Conservation (phyloP, 257 asterid genomes). For the Buddleja alternifolia region DNA sequence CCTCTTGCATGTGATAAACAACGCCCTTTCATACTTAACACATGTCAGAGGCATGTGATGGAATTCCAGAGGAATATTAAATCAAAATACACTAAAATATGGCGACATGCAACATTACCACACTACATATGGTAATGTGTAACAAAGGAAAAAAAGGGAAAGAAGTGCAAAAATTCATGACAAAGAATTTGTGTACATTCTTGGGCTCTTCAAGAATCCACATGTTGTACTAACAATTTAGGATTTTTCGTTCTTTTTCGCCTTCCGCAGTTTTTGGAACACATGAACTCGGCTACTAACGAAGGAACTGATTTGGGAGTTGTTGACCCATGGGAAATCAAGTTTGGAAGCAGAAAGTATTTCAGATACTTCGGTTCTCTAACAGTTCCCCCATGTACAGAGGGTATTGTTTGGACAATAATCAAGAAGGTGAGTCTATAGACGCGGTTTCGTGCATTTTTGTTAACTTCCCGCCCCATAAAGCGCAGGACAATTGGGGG, state of each 20-base stretch:
- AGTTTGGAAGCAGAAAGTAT: constrained; percentile 58
- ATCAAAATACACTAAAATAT: too few species aligned
- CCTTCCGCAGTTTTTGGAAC: constrained; percentile 41
- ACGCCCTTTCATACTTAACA: too few species aligned
- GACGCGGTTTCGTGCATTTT: not conserved
- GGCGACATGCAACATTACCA: too few species aligned
- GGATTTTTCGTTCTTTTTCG: not conserved
- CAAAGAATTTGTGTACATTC: too few species aligned
- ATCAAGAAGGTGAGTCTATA: constrained; percentile 43
- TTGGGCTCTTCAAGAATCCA: not conserved
- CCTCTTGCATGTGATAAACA: too few species aligned
- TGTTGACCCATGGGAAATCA: constrained; percentile 48
- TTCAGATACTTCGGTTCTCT: constrained; percentile 78
- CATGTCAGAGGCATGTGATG: too few species aligned
- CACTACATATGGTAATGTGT: too few species aligned
- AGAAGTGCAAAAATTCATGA: too few species aligned
- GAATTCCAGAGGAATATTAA: too few species aligned
- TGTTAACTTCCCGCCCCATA: too few species aligned
- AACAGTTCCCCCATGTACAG: constrained; percentile 79
- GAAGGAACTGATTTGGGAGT: constrained; percentile 40
- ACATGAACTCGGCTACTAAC: not conserved
- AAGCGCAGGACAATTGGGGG: too few species aligned
- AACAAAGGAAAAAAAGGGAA: too few species aligned
- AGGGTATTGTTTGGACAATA: constrained; percentile 69
- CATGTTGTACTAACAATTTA: not conserved